phyloP scores from a whole-genome alignment of 2,329 filamentous ascomycete genomes.

The Talaromyces verruculosus region DNA sequence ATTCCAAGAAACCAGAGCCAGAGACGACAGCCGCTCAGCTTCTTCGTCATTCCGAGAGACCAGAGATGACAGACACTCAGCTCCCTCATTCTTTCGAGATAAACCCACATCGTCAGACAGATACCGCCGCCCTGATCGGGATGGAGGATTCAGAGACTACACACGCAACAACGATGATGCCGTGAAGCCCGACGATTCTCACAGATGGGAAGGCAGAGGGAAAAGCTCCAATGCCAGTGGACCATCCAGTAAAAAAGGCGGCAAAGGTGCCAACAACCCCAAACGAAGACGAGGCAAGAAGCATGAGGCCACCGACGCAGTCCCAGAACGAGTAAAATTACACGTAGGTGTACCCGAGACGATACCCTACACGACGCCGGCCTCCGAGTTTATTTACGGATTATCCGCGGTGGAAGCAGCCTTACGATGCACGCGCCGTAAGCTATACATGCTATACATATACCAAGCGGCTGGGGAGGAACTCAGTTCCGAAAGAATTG shows the following conservation, averaged over 20 bases:
- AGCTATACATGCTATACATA: constrained; percentile 82
- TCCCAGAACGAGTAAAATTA: constrained; percentile 36
- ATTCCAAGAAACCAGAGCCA: not conserved
- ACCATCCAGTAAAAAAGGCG: not conserved
- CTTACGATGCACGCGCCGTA: constrained; percentile 65
- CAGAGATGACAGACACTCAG: not conserved
- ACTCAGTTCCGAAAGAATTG: constrained; percentile 41
- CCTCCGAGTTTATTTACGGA: constrained; percentile 90
- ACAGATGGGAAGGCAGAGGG: not conserved
- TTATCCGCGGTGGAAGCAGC: constrained; percentile 77
- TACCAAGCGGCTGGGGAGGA: constrained; percentile 60
- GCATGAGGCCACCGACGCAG: constrained; percentile 25
- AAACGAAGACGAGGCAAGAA: constrained; percentile 17
- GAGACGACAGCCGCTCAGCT: not conserved
- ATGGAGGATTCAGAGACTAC: not conserved
- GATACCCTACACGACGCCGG: constrained; percentile 75
- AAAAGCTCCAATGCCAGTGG: not conserved
- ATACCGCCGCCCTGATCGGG: not conserved
- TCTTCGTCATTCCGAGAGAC: not conserved
- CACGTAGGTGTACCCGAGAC: constrained; percentile 42
- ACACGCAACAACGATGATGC: not conserved
- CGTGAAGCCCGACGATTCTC: not conserved
- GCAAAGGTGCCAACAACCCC: constrained; percentile 8
- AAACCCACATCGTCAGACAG: not conserved
- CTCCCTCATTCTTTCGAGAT: not conserved